Evolutionary conservation across 179 eudicot species (phyloP).

Genomic region (Pouteria campechiana): DNA sequence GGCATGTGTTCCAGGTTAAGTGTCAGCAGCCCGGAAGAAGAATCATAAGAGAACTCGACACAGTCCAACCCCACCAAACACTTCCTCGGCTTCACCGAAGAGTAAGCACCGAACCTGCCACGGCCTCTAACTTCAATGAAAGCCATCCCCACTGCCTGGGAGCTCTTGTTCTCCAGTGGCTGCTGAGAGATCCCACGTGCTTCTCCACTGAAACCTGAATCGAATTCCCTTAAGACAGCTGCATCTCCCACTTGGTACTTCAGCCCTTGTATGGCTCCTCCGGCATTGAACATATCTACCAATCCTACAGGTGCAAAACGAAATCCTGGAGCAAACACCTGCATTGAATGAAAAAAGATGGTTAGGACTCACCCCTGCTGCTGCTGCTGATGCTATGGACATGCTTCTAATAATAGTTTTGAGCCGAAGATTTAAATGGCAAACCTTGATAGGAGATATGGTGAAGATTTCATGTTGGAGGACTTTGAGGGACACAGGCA

Average conservation of each 20-base stretch:
- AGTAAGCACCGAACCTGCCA: conserved; percentile 72
- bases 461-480: conserved; percentile 61
- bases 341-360: no score
- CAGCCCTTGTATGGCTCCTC: conserved; percentile 80
- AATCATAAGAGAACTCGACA: conserved; percentile 43
- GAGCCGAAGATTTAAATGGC: no score
- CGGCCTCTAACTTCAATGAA: conserved; percentile 72
- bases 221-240: conserved; percentile 14
- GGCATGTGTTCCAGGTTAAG: conserved; percentile 53
- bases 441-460: conserved; percentile 54
- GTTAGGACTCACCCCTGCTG: no score
- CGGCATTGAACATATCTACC: conserved; percentile 79
- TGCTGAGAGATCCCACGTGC: conserved; percentile 10
- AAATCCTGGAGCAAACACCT: conserved; percentile 36
- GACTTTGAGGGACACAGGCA: conserved; percentile 67
- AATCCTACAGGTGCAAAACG: conserved; percentile 80
- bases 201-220: conserved; percentile 6
- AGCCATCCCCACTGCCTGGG: conserved; percentile 30
- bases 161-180: conserved; percentile 13
- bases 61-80: conserved; percentile 38
- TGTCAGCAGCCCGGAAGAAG: conserved; percentile 46
- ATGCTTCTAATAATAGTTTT: no score
- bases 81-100: conserved; percentile 55
- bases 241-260: conserved; percentile 35
- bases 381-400: no score